Conservation (phyloP, 176 grass and related monocot genomes). For the Sorghum bicolor region DNA sequence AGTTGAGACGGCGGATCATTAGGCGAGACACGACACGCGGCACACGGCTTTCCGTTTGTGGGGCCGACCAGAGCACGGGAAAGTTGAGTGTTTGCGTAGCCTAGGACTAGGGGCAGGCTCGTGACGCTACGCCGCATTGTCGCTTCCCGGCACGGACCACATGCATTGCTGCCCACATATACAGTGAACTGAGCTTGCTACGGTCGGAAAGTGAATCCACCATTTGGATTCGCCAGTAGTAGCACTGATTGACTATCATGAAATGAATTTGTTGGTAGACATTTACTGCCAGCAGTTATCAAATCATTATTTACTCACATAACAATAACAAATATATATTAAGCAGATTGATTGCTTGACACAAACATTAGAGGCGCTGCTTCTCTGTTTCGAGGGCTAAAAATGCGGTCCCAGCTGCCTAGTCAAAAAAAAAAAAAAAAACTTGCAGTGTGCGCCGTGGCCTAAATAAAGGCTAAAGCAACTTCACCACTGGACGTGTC, state of each 20-base stretch:
- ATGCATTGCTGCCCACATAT: not conserved
- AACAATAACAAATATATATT: not conserved
- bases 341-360: not conserved
- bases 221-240: not conserved
- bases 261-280: not conserved
- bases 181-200: not conserved
- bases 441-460: not conserved
- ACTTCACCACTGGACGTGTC: not conserved
- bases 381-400: not conserved
- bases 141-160: not conserved
- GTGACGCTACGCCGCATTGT: slow-evolving; percentile 17
- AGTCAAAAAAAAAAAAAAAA: not conserved
- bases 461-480: not conserved
- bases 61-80: slow-evolving; percentile 14
- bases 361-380: not conserved
- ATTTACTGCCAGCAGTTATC: not conserved
- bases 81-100: not conserved
- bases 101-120: not conserved
- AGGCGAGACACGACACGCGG: not conserved
- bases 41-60: not conserved
- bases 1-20: not conserved
- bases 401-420: not conserved
- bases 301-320: no score
- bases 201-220: not conserved
- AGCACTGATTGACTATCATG: not conserved